These are phyloP conservation scores for Gynochthodes officinalis DNA, from an alignment of 257 asterid genomes.

Conservation along the genomic window DNA sequence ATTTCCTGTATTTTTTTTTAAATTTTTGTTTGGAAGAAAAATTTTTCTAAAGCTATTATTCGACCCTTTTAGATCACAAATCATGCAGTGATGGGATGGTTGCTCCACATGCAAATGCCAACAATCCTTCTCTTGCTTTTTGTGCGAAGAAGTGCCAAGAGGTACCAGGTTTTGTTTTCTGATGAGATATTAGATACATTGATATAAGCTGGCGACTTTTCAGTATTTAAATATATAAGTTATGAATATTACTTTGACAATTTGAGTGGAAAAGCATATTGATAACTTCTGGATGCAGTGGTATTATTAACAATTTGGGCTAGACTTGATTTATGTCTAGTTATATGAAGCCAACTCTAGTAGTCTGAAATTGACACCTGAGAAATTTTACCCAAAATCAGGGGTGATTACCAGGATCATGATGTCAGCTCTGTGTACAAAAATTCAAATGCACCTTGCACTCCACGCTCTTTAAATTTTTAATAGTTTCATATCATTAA, in stretches of 20 bases:
- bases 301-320: background rate
- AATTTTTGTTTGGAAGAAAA: background rate
- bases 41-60: slow-evolving; percentile 14
- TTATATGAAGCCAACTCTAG: no score
- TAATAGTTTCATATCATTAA: background rate
- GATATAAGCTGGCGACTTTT: background rate
- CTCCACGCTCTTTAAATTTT: background rate
- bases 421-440: background rate
- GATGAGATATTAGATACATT: background rate
- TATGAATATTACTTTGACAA: background rate
- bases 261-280: slow-evolving; percentile 1
- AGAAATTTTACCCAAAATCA: background rate
- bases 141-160: slow-evolving; percentile 82
- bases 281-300: background rate
- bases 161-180: slow-evolving; percentile 45
- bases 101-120: slow-evolving; percentile 40
- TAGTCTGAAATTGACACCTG: background rate
- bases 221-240: background rate
- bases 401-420: background rate
- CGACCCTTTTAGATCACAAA: slow-evolving; percentile 58
- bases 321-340: background rate
- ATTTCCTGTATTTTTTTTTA: background rate
- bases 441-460: background rate
- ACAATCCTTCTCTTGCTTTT: slow-evolving; percentile 39
- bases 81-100: slow-evolving; percentile 49